Evolutionary conservation across 345 rosid species (phyloP).

Genomic region (Syzygium grande): DNA sequence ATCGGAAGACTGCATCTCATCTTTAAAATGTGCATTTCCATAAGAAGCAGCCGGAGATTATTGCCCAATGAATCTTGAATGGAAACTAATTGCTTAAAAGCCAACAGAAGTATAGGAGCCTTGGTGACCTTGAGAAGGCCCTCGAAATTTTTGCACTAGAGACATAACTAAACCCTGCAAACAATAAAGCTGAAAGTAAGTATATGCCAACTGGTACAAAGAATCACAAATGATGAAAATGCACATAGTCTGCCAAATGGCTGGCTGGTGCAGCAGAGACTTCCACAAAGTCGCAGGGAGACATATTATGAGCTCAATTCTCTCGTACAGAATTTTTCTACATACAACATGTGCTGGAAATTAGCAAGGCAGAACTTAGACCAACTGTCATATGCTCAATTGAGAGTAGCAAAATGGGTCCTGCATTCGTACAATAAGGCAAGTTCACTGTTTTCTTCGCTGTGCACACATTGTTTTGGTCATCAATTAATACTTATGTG

Average conservation of each 20-base stretch:
- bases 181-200: neutral
- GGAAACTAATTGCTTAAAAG: constrained; percentile 32
- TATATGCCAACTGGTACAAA: neutral
- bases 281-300: neutral
- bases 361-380: neutral
- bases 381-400: neutral
- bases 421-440: neutral
- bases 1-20: neutral
- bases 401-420: neutral
- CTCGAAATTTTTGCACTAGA: constrained; percentile 41
- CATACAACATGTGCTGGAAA: neutral
- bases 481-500: neutral
- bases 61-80: neutral
- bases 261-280: neutral
- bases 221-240: neutral
- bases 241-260: neutral
- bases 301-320: neutral
- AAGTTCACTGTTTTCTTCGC: neutral
- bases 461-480: neutral
- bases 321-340: neutral
- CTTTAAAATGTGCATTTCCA: neutral
- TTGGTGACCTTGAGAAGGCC: constrained; percentile 50
- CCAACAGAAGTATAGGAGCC: constrained; percentile 63
- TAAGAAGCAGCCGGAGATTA: neutral
- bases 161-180: constrained; percentile 55